Conservation (phyloP, 495 filamentous ascomycete species). For the Xylaria curta region DNA sequence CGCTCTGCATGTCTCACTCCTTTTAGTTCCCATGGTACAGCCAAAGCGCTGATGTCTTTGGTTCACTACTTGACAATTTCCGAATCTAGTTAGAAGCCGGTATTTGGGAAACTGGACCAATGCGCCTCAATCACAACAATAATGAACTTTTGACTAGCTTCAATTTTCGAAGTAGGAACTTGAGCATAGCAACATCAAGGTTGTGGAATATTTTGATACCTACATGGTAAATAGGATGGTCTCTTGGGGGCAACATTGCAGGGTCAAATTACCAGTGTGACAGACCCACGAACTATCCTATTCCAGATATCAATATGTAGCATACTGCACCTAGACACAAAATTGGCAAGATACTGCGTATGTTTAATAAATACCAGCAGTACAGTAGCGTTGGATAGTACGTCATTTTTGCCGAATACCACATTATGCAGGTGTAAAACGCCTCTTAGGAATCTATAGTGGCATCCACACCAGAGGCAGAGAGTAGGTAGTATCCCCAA, state of each 20-base stretch:
- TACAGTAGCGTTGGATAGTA: neutral
- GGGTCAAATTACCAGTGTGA: neutral
- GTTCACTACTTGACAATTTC: neutral
- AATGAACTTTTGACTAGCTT: neutral
- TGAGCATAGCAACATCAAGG: neutral
- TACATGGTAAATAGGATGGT: neutral
- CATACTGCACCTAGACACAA: neutral
- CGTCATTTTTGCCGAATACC: conserved; percentile 8
- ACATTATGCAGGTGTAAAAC: conserved; percentile 18
- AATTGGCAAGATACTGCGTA: neutral
- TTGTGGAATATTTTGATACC: neutral
- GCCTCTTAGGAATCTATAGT: neutral
- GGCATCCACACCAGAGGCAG: neutral
- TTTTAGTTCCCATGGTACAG: conserved; percentile 16
- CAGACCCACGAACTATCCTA: neutral
- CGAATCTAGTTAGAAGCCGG: conserved; percentile 4
- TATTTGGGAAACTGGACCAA: neutral
- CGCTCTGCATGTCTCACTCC: conserved; percentile 42
- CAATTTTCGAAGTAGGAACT: neutral
- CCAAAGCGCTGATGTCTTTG: conserved; percentile 2
- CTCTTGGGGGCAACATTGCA: neutral
- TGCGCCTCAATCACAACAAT: conserved; percentile 1
- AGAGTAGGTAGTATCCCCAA: conserved; percentile 17
- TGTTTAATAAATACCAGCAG: neutral
- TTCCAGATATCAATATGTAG: neutral